Conservation (phyloP, 2,329 filamentous ascomycete species). For the Tolypocladium cylindrosporum region DNA sequence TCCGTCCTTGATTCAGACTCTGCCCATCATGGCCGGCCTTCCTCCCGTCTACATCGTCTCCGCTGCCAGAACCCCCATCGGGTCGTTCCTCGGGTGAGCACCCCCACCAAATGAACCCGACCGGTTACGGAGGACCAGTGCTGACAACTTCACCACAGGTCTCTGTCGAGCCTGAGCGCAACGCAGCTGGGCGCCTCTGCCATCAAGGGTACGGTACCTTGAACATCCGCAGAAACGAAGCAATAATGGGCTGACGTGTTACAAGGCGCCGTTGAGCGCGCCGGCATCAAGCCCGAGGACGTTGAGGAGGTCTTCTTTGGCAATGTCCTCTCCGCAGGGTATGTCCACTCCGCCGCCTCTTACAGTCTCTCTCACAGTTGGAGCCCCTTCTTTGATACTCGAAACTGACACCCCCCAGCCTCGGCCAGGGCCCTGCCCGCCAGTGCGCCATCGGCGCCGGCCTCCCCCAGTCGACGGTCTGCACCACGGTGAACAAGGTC, state of each 20-base stretch:
- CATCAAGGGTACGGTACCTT: conserved; percentile 62
- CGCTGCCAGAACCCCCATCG: conserved; percentile 79
- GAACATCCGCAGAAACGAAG: neutral
- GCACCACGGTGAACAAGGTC: conserved; percentile 97
- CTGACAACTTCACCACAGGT: conserved; percentile 41
- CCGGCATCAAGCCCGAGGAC: conserved; percentile 77
- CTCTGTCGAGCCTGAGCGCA: conserved; percentile 78
- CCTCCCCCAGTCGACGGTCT: conserved; percentile 67
- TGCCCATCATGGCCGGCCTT: conserved; percentile 58
- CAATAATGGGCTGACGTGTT: conserved; percentile 4
- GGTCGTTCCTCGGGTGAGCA: conserved; percentile 81
- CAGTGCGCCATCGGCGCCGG: conserved; percentile 89
- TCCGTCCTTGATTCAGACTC: neutral
- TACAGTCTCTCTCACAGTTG: neutral
- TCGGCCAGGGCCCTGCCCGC: conserved; percentile 92
- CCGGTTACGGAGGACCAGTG: neutral
- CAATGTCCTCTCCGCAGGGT: conserved; percentile 96
- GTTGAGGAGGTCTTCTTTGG: conserved; percentile 97
- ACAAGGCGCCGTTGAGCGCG: conserved; percentile 69
- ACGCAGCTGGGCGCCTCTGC: conserved; percentile 80
- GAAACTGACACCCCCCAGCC: conserved; percentile 35
- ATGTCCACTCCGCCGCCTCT: conserved; percentile 19
- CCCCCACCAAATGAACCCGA: neutral
- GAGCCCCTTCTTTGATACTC: neutral
- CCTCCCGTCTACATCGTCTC: conserved; percentile 95